phyloP scores from a whole-genome alignment of 2,329 filamentous ascomycete species.

The Meredithiella fracta region DNA sequence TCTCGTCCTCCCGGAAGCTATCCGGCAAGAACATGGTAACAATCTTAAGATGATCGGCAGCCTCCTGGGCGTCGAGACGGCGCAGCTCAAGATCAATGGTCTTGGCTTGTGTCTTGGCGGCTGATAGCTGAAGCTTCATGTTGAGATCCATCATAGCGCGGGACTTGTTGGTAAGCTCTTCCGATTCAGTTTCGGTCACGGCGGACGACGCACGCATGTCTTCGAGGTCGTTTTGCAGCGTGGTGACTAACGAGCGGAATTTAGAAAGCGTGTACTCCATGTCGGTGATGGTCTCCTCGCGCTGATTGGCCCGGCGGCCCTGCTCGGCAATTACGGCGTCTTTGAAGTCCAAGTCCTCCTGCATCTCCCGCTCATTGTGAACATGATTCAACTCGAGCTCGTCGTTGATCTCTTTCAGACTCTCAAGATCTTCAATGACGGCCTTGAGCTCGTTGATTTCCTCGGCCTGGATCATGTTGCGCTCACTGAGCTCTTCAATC shows the following conservation, averaged over 20 bases:
- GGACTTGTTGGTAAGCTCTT: conserved; percentile 74
- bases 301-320: conserved; percentile 51
- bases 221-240: conserved; percentile 69
- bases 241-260: conserved; percentile 78
- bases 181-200: conserved; percentile 81
- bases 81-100: conserved; percentile 82
- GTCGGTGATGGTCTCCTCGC: conserved; percentile 68
- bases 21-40: conserved; percentile 80
- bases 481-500: conserved; percentile 79
- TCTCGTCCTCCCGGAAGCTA: conserved; percentile 60
- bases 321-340: conserved; percentile 76
- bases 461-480: conserved; percentile 70
- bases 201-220: conserved; percentile 86
- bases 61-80: conserved; percentile 76
- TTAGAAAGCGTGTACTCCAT: conserved; percentile 78
- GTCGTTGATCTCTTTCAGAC: conserved; percentile 79
- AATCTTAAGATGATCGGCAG: conserved; percentile 73
- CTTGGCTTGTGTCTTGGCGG: conserved; percentile 82
- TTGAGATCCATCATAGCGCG: conserved; percentile 95
- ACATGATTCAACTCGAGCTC: conserved; percentile 88
- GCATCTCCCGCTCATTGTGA: conserved; percentile 84
- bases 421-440: conserved; percentile 75
- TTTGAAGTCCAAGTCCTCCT: conserved; percentile 81
- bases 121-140: conserved; percentile 78
- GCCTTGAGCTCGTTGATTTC: conserved; percentile 68